Evolutionary conservation across 306 rosid species (phyloP).

Genomic region (Cucurbita pepo): DNA sequence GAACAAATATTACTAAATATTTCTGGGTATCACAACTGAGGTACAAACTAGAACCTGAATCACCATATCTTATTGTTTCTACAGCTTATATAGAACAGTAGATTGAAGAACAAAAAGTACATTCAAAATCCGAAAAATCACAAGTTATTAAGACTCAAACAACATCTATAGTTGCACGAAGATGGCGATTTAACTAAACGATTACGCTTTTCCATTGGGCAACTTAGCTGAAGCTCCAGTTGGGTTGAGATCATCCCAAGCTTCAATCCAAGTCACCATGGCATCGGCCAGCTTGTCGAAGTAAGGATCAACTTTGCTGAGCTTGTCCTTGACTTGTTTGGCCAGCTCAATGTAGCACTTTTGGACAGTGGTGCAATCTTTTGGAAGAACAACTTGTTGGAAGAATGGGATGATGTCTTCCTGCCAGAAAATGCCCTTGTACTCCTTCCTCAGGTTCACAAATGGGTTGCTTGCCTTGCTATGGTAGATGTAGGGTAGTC

Average conservation of each 20-base stretch:
- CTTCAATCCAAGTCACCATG: constrained; percentile 52
- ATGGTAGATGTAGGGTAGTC: constrained; percentile 63
- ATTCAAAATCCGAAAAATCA: not conserved
- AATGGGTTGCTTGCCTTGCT: constrained; percentile 60
- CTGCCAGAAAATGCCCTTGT: constrained; percentile 67
- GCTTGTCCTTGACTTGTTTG: constrained; percentile 80
- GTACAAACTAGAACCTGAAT: not conserved
- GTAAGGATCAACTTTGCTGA: constrained; percentile 65
- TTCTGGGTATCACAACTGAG: too few relatives aligned
- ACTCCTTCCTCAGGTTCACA: constrained; percentile 59
- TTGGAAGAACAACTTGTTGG: constrained; percentile 37
- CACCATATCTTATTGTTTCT: constrained; percentile 3
- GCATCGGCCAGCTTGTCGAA: constrained; percentile 50
- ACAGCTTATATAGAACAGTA: not conserved
- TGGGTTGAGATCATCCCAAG: constrained; percentile 51
- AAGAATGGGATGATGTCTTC: constrained; percentile 64
- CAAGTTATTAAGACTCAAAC: not conserved
- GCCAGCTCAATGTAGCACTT: constrained; percentile 77
- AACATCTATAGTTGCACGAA: not conserved
- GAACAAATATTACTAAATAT: too few relatives aligned
- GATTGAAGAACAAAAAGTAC: not conserved
- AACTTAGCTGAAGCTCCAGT: constrained; percentile 8
- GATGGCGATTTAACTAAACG: not conserved
- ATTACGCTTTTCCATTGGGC: constrained; percentile 23
- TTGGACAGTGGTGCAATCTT: constrained; percentile 72